These are phyloP conservation scores for Hypoxylon sp. DNA, from an alignment of 2,329 filamentous ascomycete species.

Conservation along the genomic window DNA sequence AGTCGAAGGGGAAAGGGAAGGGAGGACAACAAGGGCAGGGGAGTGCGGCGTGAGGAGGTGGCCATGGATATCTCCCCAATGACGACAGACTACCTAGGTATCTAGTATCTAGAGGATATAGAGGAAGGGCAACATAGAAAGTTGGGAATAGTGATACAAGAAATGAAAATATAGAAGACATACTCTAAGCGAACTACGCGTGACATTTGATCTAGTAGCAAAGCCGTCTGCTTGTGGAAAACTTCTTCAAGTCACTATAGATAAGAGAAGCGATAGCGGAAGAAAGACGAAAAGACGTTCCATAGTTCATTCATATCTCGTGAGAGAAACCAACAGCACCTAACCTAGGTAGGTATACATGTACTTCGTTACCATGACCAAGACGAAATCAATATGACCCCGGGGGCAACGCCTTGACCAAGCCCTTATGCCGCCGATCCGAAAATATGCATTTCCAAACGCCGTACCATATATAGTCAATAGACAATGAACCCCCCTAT, in stretches of 20 bases:
- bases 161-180: background rate
- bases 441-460: constrained; percentile 36
- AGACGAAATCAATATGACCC: constrained; percentile 11
- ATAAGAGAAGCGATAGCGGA: background rate
- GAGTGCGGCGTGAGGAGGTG: constrained; percentile 30
- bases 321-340: constrained; percentile 27
- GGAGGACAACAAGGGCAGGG: constrained; percentile 6
- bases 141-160: background rate
- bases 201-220: too few relatives aligned
- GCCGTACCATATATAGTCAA: constrained; percentile 19
- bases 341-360: background rate
- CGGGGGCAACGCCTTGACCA: constrained; percentile 15
- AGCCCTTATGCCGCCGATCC: constrained; percentile 13
- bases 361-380: constrained; percentile 14
- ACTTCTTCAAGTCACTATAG: background rate
- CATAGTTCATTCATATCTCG: constrained; percentile 38
- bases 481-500: constrained; percentile 7
- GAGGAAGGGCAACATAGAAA: background rate
- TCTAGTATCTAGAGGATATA: background rate
- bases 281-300: background rate
- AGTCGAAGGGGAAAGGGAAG: constrained; percentile 55
- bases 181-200: background rate
- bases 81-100: background rate
- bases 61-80: too few relatives aligned
- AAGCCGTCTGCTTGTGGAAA: too few relatives aligned